Base-by-base conservation (phyloP, 352 stramenopile genomes). In the Globisporangium emineosum region DNA sequence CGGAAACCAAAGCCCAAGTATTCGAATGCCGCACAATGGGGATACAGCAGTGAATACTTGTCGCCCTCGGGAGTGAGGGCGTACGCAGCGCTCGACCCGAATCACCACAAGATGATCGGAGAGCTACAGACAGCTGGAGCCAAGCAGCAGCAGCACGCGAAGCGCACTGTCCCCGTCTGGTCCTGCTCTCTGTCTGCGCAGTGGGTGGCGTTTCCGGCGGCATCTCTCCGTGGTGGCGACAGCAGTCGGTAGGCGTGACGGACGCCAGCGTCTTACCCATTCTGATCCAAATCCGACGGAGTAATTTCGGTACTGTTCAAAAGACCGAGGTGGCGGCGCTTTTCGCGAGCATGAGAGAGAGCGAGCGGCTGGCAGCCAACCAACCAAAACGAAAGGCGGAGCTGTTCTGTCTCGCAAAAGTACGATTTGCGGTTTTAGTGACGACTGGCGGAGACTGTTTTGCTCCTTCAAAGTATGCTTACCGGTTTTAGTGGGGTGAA, bases 21-120 rank as follows among this genome's bases (percentile, higher is more conserved):
- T 79, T 91, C 87, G 71, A 93, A 96, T 96, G 87, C 87, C 91
- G 87, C 85, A 92, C 87, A 65, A 95, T 69, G 71, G 68, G 87
- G 84, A 93, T 90, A 89, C 87, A 94, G 87, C 87, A 96, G 87
- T 90, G 87, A 90, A 86, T 70, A 79, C 64, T 73, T 65, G 73
- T 64, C 65, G 60, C 64, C 70, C 53, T 43, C 57, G 61, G 68
- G 70, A 78, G 62, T n/a, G 35, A 54, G 27, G 47, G 62, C 66
- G 51, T 33, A 58, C 58, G 23, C 55, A 75, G 60, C 67, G 37
- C 49, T 66, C 51, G 52, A 77, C 69, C 63, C 71, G 35, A 60
- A 40, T n/a, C 52, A n/a, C 30, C 51, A 19, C 12, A 25, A 45
- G 32, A 21, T n/a, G 13, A 29, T 23, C 2, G 56, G 21, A 32